A percentile compares a stretch with the other conserved stretches of the same genome.
Conservation (phyloP, 169 alveolate species). For the Eimeria necatrix region DNA sequence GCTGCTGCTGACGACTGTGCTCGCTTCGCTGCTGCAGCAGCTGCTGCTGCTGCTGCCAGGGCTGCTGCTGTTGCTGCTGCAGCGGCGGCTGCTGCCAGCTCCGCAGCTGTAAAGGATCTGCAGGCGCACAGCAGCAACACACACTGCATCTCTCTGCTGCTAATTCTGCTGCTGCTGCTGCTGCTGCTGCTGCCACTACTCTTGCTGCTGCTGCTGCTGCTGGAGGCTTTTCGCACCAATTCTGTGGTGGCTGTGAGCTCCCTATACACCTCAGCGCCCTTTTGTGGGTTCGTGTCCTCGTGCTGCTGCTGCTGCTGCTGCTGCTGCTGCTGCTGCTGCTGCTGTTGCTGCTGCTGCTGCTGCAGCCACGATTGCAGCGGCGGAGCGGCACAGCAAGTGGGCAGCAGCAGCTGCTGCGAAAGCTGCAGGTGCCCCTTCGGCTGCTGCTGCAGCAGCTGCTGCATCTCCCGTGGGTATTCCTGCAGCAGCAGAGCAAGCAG, state of each 20-base stretch:
- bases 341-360: constrained; percentile 32
- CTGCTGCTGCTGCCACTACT: background rate
- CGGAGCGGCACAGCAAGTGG: background rate
- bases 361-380: background rate
- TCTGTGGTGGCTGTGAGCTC: background rate
- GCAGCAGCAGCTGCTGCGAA: constrained; percentile 20
- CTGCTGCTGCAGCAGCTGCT: background rate
- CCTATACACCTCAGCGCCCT: background rate
- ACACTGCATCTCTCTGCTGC: background rate
- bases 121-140: background rate
- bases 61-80: constrained; percentile 44
- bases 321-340: background rate
- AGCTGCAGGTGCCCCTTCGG: background rate
- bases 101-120: background rate
- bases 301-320: background rate
- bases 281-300: background rate
- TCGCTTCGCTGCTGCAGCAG: background rate
- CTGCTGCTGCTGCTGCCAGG: background rate
- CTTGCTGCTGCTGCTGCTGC: constrained; percentile 5
- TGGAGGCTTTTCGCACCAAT: background rate
- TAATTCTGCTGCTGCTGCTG: background rate
- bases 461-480: background rate
- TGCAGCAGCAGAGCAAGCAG: background rate
- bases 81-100: constrained; percentile 10
- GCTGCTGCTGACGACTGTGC: no score